phyloP scores from a whole-genome alignment of 1,284 basidiomycete genomes.

The Pseudozyma flocculosa region DNA sequence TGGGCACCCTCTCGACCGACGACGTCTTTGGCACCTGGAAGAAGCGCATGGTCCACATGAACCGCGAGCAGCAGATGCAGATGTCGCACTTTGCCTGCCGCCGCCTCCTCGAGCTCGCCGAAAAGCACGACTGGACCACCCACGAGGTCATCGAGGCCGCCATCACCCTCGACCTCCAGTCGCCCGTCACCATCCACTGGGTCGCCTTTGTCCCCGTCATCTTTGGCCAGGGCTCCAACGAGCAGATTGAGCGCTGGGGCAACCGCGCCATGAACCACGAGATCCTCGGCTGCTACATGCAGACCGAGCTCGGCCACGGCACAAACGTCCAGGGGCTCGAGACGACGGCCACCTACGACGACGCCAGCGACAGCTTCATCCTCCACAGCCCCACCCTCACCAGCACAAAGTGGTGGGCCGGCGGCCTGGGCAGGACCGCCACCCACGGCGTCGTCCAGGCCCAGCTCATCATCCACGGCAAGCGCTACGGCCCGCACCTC shows the following conservation, averaged over 20 bases:
- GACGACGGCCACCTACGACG: slow-evolving; percentile 75
- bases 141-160: slow-evolving; percentile 50
- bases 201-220: slow-evolving; percentile 54
- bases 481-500: slow-evolving; percentile 72
- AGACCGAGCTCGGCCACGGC: slow-evolving; percentile 69
- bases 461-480: slow-evolving; percentile 69
- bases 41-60: slow-evolving; percentile 50
- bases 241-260: slow-evolving; percentile 51
- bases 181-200: slow-evolving; percentile 48
- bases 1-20: slow-evolving; percentile 35
- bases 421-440: slow-evolving; percentile 71
- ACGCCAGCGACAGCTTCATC: slow-evolving; percentile 70
- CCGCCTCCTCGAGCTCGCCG: slow-evolving; percentile 43
- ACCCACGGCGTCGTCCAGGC: slow-evolving; percentile 79
- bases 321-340: slow-evolving; percentile 63
- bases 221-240: slow-evolving; percentile 42
- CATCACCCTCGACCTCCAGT: slow-evolving; percentile 43
- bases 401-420: slow-evolving; percentile 76
- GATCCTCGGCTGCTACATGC: slow-evolving; percentile 55
- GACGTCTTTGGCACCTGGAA: slow-evolving; percentile 50
- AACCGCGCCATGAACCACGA: slow-evolving; percentile 50
- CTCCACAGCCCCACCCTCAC: slow-evolving; percentile 75
- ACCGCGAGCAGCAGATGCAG: slow-evolving; percentile 49
- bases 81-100: slow-evolving; percentile 48
- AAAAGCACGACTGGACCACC: slow-evolving; percentile 45